Conservation (phyloP, 2,329 filamentous ascomycete species). For the Tolypocladium nubicola region DNA sequence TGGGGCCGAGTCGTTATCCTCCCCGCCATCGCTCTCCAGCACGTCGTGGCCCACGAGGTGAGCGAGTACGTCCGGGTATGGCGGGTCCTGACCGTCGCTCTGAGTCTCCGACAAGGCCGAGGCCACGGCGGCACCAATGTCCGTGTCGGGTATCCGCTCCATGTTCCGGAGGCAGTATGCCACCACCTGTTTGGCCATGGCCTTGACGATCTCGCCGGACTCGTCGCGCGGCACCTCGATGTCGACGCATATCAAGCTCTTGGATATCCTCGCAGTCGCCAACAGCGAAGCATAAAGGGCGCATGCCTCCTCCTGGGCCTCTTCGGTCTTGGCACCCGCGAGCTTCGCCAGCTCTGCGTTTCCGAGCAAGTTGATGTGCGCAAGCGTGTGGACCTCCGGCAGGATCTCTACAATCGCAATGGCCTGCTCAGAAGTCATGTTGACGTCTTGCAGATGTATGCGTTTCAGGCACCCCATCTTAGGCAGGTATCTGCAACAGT, state of each 20-base stretch:
- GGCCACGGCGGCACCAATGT: conserved; percentile 39
- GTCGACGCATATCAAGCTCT: conserved; percentile 78
- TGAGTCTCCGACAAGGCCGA: conserved; percentile 29
- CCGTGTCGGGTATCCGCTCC: conserved; percentile 62
- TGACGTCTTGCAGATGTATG: conserved; percentile 77
- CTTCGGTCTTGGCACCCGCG: conserved; percentile 66
- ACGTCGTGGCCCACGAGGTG: conserved; percentile 71
- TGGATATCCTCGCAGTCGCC: conserved; percentile 75
- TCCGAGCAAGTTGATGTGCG: conserved; percentile 78
- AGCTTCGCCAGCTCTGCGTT: conserved; percentile 64
- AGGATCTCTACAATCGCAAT: conserved; percentile 87
- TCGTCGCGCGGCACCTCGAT: conserved; percentile 76
- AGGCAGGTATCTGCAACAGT: conserved; percentile 55
- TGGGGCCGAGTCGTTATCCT: conserved; percentile 59
- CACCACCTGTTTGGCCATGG: conserved; percentile 86
- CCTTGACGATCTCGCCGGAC: conserved; percentile 84
- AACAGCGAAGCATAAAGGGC: conserved; percentile 87
- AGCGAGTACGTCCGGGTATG: conserved; percentile 69
- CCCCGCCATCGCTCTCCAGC: conserved; percentile 37
- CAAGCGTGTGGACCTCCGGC: conserved; percentile 70
- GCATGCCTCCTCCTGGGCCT: conserved; percentile 82
- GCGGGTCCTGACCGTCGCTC: conserved; percentile 16
- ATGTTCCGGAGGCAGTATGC: conserved; percentile 90
- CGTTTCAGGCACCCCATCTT: conserved; percentile 69
- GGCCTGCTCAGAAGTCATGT: conserved; percentile 74